These are phyloP conservation scores for Rhizopogon sp. DNA, from an alignment of 768 basidiomycete species.

Conservation along the genomic window DNA sequence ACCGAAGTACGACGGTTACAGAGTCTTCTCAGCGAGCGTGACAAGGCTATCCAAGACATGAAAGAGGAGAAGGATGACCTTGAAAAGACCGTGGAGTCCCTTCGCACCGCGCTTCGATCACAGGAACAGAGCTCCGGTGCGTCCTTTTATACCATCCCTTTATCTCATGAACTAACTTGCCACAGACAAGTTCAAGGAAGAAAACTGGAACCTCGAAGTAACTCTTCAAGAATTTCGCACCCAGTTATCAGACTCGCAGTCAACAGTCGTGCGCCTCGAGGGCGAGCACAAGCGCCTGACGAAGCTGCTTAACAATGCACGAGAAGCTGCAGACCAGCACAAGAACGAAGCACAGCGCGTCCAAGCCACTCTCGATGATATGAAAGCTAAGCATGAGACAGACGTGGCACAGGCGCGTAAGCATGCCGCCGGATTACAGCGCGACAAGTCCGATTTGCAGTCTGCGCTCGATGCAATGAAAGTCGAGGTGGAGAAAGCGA, in stretches of 20 bases:
- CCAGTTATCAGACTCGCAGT: slow-evolving; percentile 61
- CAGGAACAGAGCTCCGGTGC: slow-evolving; percentile 80
- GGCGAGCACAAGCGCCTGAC: slow-evolving; percentile 79
- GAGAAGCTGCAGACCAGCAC: slow-evolving; percentile 76
- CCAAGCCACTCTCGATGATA: slow-evolving; percentile 55
- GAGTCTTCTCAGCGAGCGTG: slow-evolving; percentile 84
- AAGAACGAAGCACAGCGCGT: slow-evolving; percentile 84
- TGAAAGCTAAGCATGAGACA: slow-evolving; percentile 90
- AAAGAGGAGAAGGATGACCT: slow-evolving; percentile 90
- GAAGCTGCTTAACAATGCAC: slow-evolving; percentile 63
- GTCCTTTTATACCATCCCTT: slow-evolving; percentile 13
- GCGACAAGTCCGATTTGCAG: slow-evolving; percentile 92
- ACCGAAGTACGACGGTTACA: slow-evolving; percentile 91
- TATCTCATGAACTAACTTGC: background rate
- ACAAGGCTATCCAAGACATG: slow-evolving; percentile 88
- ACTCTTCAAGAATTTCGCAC: slow-evolving; percentile 80
- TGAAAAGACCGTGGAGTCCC: slow-evolving; percentile 70
- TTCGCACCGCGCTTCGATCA: slow-evolving; percentile 66
- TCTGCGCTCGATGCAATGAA: slow-evolving; percentile 73
- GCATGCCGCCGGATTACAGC: slow-evolving; percentile 77
- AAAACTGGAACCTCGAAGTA: slow-evolving; percentile 99
- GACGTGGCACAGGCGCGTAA: slow-evolving; percentile 90
- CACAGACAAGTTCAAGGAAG: slow-evolving; percentile 92
- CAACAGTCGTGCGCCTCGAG: slow-evolving; percentile 65
- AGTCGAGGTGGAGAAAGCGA: slow-evolving; percentile 64